Conservation (phyloP, 1,284 basidiomycete species). For the Pholiota adiposa region DNA sequence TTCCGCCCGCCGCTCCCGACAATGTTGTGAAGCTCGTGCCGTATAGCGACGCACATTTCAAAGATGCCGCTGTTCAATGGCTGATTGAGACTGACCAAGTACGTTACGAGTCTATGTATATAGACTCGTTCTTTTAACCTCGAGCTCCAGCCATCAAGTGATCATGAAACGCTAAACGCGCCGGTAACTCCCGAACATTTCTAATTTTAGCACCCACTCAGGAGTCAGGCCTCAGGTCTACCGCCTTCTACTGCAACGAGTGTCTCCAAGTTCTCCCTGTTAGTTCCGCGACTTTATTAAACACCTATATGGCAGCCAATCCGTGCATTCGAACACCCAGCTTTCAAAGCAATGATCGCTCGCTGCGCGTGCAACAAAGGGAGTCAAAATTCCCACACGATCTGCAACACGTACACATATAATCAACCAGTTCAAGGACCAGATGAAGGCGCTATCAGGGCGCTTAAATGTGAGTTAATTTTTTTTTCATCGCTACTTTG, state of each 20-base stretch:
- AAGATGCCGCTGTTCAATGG: slow-evolving; percentile 35
- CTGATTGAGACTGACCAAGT: slow-evolving; percentile 41
- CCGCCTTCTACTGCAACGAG: too few species aligned
- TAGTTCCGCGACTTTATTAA: neutral
- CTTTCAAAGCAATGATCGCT: slow-evolving; percentile 35
- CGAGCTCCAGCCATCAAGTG: too few species aligned
- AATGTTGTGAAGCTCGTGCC: neutral
- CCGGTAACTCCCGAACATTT: too few species aligned
- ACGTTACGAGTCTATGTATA: too few species aligned
- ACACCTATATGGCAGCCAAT: slow-evolving; percentile 27
- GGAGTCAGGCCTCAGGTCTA: too few species aligned
- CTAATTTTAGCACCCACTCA: too few species aligned
- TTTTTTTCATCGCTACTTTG: neutral
- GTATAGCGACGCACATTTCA: neutral
- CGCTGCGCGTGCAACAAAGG: slow-evolving; percentile 30
- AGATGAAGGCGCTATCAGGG: neutral
- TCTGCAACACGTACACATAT: slow-evolving; percentile 32
- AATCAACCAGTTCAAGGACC: slow-evolving; percentile 36
- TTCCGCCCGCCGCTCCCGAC: neutral
- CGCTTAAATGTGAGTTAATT: neutral
- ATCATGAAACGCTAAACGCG: too few species aligned
- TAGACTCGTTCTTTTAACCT: too few species aligned
- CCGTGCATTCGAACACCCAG: slow-evolving; percentile 32
- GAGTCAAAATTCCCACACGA: slow-evolving; percentile 29
- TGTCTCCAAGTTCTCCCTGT: too few species aligned